Percentiles rank a stretch among this genome's conserved stretches.
phyloP scores from a whole-genome alignment of 2,329 filamentous ascomycete species.

The Graphilbum ipis-grandicollis region DNA sequence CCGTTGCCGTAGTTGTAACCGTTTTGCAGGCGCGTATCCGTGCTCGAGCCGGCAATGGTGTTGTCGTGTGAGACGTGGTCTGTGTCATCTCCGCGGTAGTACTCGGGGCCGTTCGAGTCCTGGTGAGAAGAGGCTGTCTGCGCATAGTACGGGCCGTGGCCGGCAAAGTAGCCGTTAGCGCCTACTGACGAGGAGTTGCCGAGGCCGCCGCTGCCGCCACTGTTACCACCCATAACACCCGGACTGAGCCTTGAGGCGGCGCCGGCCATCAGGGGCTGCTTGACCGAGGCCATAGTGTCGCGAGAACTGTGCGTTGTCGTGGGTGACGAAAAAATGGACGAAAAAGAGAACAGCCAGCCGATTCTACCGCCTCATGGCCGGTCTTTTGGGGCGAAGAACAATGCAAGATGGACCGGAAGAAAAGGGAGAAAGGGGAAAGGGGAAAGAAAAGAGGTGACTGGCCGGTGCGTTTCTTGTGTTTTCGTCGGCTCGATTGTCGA shows the following conservation, averaged over 20 bases:
- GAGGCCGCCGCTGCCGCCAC: background rate
- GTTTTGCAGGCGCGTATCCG: conserved; percentile 1
- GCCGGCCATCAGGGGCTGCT: background rate
- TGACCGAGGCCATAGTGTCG: background rate
- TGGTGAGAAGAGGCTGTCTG: background rate
- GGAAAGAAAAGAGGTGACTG: too few relatives aligned
- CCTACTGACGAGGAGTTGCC: background rate
- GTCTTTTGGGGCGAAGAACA: too few relatives aligned
- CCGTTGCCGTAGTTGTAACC: conserved; percentile 2
- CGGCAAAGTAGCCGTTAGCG: background rate
- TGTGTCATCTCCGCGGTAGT: conserved; percentile 9
- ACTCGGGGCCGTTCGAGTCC: background rate
- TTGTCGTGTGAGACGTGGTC: conserved; percentile 17
- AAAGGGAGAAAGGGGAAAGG: too few relatives aligned
- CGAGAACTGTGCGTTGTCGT: background rate
- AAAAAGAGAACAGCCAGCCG: background rate
- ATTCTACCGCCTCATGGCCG: too few relatives aligned
- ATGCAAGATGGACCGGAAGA: too few relatives aligned
- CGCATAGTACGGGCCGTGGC: background rate
- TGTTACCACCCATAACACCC: background rate
- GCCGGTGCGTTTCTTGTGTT: too few relatives aligned
- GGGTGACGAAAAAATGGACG: background rate
- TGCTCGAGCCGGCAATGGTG: conserved; percentile 10
- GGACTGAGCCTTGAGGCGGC: background rate
- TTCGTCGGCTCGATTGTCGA: too few relatives aligned